Evolutionary conservation across 176 grass and related monocot species (phyloP).

Genomic region (Triticum aestivum): IWGSC_CS_RefSeq_v2.1 NC_057795.1:564772937-564773436

Average conservation of each 20-base stretch:
- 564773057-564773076: conserved; percentile 14
- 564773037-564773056: conserved; percentile 27
- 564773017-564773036: background rate
- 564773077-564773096: conserved; percentile 16
- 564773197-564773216: conserved; percentile 96
- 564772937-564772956: background rate
- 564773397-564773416: conserved; percentile 90
- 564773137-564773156: conserved; percentile 87
- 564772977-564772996: conserved; percentile 20
- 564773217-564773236: conserved; percentile 93
- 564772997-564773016: background rate
- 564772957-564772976: background rate
- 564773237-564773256: conserved; percentile 77
- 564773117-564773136: conserved; percentile 60
- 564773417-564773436: conserved; percentile 81
- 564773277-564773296: conserved; percentile 76
- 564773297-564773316: conserved; percentile 42
- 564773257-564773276: conserved; percentile 83
- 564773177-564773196: conserved; percentile 91
- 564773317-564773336: background rate
- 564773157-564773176: conserved; percentile 81
- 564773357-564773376: conserved; percentile 68
- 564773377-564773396: conserved; percentile 84
- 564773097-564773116: conserved; percentile 43
- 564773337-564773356: background rate